phyloP scores from a whole-genome alignment of 345 rosid species.

The Garcia nutans region DNA sequence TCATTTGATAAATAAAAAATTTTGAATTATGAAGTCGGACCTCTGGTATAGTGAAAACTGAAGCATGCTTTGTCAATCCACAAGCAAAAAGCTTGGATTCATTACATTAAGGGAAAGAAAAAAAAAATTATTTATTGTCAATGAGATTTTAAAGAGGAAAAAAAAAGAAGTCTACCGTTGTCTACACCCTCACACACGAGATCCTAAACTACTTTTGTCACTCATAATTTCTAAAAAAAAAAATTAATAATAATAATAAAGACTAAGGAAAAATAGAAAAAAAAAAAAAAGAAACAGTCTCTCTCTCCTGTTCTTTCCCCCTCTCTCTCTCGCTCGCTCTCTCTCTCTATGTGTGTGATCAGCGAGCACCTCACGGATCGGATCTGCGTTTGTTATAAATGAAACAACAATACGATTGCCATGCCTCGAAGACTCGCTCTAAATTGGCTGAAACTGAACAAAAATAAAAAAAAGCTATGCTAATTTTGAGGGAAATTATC shows the following conservation, averaged over 20 bases:
- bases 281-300: slow-evolving; percentile 17
- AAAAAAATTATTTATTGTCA: no score
- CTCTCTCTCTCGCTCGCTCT: slow-evolving; percentile 26
- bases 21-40: no score
- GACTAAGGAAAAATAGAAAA: no score
- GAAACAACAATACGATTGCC: slow-evolving; percentile 20
- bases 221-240: background rate
- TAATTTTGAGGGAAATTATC: slow-evolving; percentile 19
- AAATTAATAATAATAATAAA: background rate
- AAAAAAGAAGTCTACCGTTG: background rate
- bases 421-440: slow-evolving; percentile 31
- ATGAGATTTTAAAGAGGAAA: background rate
- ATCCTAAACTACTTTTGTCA: slow-evolving; percentile 17
- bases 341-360: slow-evolving; percentile 27
- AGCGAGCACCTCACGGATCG: slow-evolving; percentile 54
- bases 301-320: background rate
- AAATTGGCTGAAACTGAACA: background rate
- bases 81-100: no score
- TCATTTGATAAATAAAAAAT: no score
- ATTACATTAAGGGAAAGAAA: no score
- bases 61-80: no score
- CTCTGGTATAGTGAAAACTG: no score
- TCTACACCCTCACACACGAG: slow-evolving; percentile 33
- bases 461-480: background rate
- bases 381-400: slow-evolving; percentile 42